Conservation (phyloP, 225 moss, liverwort and hornwort genomes). For the Pseudoscleropodium purum region DNA sequence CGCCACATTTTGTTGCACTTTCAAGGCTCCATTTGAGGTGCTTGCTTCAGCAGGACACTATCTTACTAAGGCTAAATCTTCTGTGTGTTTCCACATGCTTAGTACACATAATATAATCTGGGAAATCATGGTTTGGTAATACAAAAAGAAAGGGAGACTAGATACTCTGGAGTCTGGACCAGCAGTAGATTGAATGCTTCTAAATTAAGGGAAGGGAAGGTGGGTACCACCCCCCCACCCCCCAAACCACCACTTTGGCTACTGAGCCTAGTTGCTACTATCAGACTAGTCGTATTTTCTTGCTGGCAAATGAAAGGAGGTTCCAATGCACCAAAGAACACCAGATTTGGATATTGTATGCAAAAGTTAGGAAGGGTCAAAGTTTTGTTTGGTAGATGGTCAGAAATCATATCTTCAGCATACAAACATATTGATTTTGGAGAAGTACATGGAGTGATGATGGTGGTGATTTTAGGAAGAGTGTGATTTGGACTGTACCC, state of each 20-base stretch:
- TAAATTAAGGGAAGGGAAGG: too few relatives aligned
- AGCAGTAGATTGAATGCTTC: not conserved
- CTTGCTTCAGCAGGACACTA: not conserved
- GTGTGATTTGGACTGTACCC: fast-evolving
- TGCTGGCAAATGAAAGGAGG: not conserved
- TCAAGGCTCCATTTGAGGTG: not conserved
- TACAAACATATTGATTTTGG: not conserved
- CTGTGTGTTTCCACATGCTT: not conserved
- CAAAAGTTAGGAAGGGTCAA: not conserved
- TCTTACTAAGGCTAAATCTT: not conserved
- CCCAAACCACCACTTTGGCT: too few relatives aligned
- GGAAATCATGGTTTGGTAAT: not conserved
- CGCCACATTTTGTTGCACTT: not conserved
- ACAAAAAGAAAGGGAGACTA: not conserved
- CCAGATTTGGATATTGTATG: fast-evolving
- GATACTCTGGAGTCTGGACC: not conserved
- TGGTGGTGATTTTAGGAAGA: not conserved
- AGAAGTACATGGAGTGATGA: not conserved
- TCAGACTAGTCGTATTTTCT: not conserved
- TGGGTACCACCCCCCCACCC: not conserved
- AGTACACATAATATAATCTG: not conserved
- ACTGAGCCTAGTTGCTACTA: not conserved
- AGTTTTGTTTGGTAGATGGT: not conserved
- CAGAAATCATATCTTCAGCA: fast-evolving
- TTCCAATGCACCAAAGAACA: fast-evolving